phyloP scores from a whole-genome alignment of 169 alveolate species.

The Plasmodium fragile region DNA sequence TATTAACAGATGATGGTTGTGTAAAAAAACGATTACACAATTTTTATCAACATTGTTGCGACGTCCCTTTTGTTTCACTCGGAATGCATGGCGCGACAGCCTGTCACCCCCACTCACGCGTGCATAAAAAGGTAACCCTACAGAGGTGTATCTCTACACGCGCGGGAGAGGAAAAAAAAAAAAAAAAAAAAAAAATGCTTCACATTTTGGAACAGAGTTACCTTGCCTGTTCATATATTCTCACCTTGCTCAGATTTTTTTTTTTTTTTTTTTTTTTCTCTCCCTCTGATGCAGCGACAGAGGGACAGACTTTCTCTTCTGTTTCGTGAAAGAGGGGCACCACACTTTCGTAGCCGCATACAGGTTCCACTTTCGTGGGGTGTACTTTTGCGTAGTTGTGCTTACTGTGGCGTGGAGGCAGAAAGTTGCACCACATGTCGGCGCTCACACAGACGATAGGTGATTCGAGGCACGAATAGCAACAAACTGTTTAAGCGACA shows the following conservation, averaged over 20 bases:
- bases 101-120: slow-evolving; percentile 91
- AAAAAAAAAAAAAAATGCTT: not conserved
- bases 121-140: slow-evolving; percentile 94
- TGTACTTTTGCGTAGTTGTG: not conserved
- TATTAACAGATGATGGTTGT: not conserved
- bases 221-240: no score
- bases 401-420: not conserved
- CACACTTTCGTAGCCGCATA: not conserved
- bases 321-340: slow-evolving; percentile 1
- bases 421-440: not conserved
- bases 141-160: slow-evolving; percentile 94
- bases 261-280: not conserved
- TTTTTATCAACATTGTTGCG: not conserved
- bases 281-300: not conserved
- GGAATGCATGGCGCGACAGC: not conserved
- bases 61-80: not conserved
- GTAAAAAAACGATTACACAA: not conserved
- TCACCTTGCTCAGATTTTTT: no score
- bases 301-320: not conserved
- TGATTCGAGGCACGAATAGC: not conserved
- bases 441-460: not conserved
- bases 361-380: not conserved
- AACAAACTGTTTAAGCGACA: not conserved
- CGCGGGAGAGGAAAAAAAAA: slow-evolving; percentile 32
- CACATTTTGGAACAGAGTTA: no score